A percentile compares a stretch with the other conserved stretches of the same genome.
Conservation (phyloP, 1,139 yeast species). For the Saccharomyces hybrid region DNA sequence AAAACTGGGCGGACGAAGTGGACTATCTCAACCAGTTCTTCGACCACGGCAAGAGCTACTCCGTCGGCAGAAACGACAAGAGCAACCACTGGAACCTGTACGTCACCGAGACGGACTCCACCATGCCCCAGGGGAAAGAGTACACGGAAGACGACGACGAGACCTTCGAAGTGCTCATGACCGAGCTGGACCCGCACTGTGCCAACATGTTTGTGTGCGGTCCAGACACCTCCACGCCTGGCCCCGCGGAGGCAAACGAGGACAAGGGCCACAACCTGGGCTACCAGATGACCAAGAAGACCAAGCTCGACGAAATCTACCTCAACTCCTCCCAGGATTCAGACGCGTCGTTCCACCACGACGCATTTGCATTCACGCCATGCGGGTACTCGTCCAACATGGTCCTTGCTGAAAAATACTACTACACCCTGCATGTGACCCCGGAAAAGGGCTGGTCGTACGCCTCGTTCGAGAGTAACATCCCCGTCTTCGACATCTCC, state of each 20-base stretch:
- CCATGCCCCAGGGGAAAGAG: conserved; percentile 9
- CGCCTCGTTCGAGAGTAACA: conserved; percentile 91
- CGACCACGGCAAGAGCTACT: conserved; percentile 55
- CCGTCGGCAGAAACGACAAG: conserved; percentile 71
- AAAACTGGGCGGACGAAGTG: conserved; percentile 79
- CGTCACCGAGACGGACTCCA: conserved; percentile 42
- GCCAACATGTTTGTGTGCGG: conserved; percentile 55
- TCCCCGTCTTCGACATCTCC: conserved; percentile 38
- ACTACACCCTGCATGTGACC: conserved; percentile 88
- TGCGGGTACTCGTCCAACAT: conserved; percentile 94
- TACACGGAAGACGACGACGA: conserved; percentile 41
- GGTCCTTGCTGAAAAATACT: conserved; percentile 51
- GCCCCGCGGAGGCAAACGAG: conserved; percentile 37
- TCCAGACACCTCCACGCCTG: conserved; percentile 41
- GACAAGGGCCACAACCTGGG: conserved; percentile 82
- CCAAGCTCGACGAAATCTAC: conserved; percentile 57
- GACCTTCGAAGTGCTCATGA: conserved; percentile 88
- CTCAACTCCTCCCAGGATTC: conserved; percentile 12
- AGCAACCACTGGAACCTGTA: conserved; percentile 87
- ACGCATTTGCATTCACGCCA: conserved; percentile 87
- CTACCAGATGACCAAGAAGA: conserved; percentile 49
- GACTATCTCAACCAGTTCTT: conserved; percentile 57
- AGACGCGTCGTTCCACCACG: conserved; percentile 46
- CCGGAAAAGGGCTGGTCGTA: conserved; percentile 94
- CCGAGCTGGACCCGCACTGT: conserved; percentile 56